Base-by-base conservation (phyloP, 768 basidiomycete species). In the Tylopilus sp. region DNA sequence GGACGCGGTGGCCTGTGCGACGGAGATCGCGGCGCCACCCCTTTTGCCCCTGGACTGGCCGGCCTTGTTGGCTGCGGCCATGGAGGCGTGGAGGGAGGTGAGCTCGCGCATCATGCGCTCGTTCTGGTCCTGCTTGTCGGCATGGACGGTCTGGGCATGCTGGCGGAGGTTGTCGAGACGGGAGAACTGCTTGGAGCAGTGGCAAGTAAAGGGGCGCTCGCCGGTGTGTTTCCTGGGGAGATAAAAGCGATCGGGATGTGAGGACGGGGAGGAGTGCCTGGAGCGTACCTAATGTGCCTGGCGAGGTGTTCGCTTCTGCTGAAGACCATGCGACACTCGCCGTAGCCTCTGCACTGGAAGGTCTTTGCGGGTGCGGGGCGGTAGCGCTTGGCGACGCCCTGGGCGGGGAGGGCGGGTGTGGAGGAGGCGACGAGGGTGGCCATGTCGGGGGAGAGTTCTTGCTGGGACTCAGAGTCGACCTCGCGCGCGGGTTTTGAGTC, bases 291-390 rank as follows among this genome's bases (percentile, higher is more conserved):
- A 69, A 97, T 89, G 76, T 98, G 96, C 63, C 96, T 80, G 55
- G 95, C 93, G 6, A 98, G 78, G 74, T 98, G 96, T 72, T 98
- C 96, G 69, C 89, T 90, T 71, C 96, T 78, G 54, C 87, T 89
- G 71, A 98, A 98, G 56, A 95, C 92, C 93, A 97, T 98, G 54
- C 88, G 80, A 75, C 96, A 98, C 45, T 94, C 92, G 61, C 92
- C 93, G 68, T 88, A 98, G 13, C 95, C 95, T 46, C 86, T 82
- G 74, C 96, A 98, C 64, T 93, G 89, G 71, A 97, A 98, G 28
- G 92, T 93, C 76, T 96, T 97, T 51, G 90, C 87, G 7, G 90
- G 89, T 0, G 89, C 85, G 5, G 89, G 86, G 16, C 91, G 80
- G 65, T 89, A 90, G 42, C 90, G 81, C 64, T 86, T 89, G 21